Base-by-base conservation (phyloP, 2,329 filamentous ascomycete genomes). In the Monosporascus cannonballus region DNA sequence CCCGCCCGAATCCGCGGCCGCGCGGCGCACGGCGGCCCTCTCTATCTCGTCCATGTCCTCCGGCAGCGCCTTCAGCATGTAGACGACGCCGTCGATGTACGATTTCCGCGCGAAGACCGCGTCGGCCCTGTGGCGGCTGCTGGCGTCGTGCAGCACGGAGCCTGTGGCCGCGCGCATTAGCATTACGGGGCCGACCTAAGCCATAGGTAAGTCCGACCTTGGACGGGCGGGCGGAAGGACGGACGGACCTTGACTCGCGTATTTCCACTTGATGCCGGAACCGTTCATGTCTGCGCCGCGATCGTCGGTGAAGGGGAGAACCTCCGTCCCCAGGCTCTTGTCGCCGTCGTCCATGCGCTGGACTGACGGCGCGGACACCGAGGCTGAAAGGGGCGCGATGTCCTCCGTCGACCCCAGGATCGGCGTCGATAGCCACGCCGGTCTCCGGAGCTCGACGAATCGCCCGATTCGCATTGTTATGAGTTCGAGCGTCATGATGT, bases 21-120 rank as follows among this genome's bases (percentile, higher is more conserved):
- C 75, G 24, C 71, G 73, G 38, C 74, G 74, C 4, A 86, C 69
- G 47, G 74, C 75, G 24, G 76, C 63, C 27, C 70, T 64, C 63
- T 88, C 85, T 56, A 77, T 75, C 2, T 69, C 68, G 34, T 76
- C 78, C 30, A 88, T 74, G 48, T 85, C 73, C 1, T 67, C 55
- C 0, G 85, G 85, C 0, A 88, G 73, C 7, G 79, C 84, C 55
- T 77, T 77, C n/a, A 88, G 73, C 24, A 88, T 72, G 64, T 86
- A 86, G 3, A 79, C 77, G 4, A 86, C 68, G 53, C 81, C 78
- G 59, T 87, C 81, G 48, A 88, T 69, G 65, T 86, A 88, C 9
- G 85, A 74, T 56, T 82, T 80, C 25, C 85, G 76, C 49, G 80
- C 78, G 59, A 83, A 76, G n/a, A 66, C 61, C 3, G 69, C 53